phyloP scores from a whole-genome alignment of 192 early-diverging fungal genomes.

The Backusella circina region DNA sequence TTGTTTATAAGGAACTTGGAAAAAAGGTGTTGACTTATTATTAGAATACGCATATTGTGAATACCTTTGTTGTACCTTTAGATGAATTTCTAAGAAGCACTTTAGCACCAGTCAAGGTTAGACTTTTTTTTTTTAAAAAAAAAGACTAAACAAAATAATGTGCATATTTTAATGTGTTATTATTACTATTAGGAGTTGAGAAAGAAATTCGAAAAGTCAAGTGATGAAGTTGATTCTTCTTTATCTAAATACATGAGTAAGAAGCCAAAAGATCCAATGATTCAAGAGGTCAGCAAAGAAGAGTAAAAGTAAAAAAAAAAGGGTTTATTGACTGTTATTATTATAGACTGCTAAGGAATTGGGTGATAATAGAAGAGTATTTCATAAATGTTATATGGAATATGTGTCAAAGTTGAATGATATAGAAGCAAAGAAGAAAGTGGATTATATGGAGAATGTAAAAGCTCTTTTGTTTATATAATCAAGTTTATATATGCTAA shows the following conservation, averaged over 20 bases:
- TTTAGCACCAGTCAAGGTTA: conserved; percentile 50
- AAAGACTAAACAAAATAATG: not conserved
- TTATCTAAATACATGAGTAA: conserved; percentile 61
- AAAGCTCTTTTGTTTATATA: conserved; percentile 1
- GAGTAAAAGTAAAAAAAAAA: not conserved
- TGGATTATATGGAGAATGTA: conserved; percentile 72
- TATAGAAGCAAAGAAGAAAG: conserved; percentile 68
- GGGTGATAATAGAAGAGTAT: conserved; percentile 54
- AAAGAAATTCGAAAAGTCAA: conserved; percentile 57
- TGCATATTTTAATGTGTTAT: not conserved
- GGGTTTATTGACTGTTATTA: not conserved
- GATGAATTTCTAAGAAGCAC: conserved; percentile 58
- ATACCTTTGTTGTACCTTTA: conserved; percentile 69
- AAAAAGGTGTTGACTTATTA: not conserved
- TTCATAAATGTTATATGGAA: conserved; percentile 60
- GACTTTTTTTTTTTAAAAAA: too few species aligned
- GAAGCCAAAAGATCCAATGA: conserved; percentile 52
- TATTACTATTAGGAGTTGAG: conserved; percentile 43
- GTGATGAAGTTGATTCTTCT: conserved; percentile 57
- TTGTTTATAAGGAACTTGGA: not conserved
- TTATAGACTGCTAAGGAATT: conserved; percentile 53
- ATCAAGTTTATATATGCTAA: conserved; percentile 13
- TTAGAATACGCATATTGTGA: conserved; percentile 59
- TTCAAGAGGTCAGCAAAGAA: conserved; percentile 46
- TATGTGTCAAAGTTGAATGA: conserved; percentile 71